These are phyloP conservation scores for Penicillium fuscoglaucum DNA, from an alignment of 2,329 filamentous ascomycete genomes.

Conservation along the genomic window DNA sequence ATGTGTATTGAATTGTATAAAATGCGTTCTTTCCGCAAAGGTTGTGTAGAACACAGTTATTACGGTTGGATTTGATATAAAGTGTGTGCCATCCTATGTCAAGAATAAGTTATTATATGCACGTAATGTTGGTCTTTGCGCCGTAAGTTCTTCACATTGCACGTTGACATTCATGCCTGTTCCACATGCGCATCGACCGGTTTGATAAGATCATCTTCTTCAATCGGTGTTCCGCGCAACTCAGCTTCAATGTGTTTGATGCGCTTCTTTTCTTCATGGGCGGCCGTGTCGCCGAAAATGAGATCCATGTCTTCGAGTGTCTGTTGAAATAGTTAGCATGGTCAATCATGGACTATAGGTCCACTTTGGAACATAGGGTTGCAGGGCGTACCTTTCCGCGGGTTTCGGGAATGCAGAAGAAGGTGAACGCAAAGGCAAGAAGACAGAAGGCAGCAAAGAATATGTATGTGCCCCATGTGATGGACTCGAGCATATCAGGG, in stretches of 20 bases:
- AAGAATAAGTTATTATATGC: not conserved
- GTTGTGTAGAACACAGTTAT: not conserved
- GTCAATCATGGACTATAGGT: not conserved
- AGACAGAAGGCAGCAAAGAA: conserved; percentile 43
- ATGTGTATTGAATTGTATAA: too few species aligned
- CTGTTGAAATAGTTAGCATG: conserved; percentile 14
- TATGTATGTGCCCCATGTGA: conserved; percentile 43
- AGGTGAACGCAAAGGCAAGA: conserved; percentile 36
- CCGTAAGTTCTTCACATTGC: not conserved
- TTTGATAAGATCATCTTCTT: conserved; percentile 23
- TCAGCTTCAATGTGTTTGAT: conserved; percentile 43
- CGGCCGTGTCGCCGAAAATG: conserved; percentile 44
- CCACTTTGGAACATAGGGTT: not conserved
- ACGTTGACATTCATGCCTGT: not conserved
- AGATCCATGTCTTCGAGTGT: conserved; percentile 60
- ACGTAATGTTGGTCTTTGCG: not conserved
- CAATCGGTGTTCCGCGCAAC: conserved; percentile 30
- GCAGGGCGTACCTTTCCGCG: conserved; percentile 33
- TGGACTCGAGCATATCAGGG: conserved; percentile 40
- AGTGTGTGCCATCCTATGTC: not conserved
- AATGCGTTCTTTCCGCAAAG: too few species aligned
- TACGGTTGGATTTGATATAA: not conserved
- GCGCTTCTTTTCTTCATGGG: conserved; percentile 41
- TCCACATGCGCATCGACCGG: conserved; percentile 27
- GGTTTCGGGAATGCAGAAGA: conserved; percentile 40